Base-by-base conservation (phyloP, 23 red algal species). In the Cyanidioschyzon merolae region DNA sequence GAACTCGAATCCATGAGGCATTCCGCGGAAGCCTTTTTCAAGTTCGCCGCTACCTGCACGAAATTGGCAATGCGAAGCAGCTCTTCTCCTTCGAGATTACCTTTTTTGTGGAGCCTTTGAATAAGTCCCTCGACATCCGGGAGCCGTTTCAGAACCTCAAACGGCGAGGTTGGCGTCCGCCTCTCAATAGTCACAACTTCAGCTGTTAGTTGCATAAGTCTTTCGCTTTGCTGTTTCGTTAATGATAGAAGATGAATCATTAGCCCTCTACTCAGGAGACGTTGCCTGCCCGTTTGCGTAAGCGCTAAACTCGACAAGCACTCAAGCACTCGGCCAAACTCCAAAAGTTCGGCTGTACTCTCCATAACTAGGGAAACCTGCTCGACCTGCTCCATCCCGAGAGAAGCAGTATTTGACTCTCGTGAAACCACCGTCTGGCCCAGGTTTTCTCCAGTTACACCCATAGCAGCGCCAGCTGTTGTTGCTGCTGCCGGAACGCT, bases 11-110 rank as follows among this genome's bases (percentile, higher is more conserved):
- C n/a, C n/a, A n/a, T n/a, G n/a, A n/a, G n/a, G n/a, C n/a, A n/a
- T n/a, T n/a, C n/a, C n/a, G n/a, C n/a, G n/a, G n/a, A n/a, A n/a
- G n/a, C 41, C 21, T 85, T 58, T 17, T 82, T 80, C 38, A 88
- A 36, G 17, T 41, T 41, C 1, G 84, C 79, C 12, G 85, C 85
- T 0, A 79, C 79, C 30, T 41, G 40, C 0, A 89, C 58, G 0
- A 86, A 86, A 27, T 75, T 37, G 1, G 90, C 90, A 39, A 95
- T 78, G 7, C 37, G 3, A 1, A 85, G 41, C 58, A 95, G 63
- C 39, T 95, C 82, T 18, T 39, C 59, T 37, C 85, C 90, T 17
- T 67, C 58, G 15, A 95, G 76, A 39, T 58, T n/a, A 26, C 71
- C 36, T 21, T 86, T 82, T 37, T 83, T 83, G 25, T 57, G 50